Evolutionary conservation across 2,329 filamentous ascomycete species (phyloP).

Genomic region (Phialemoniopsis sp.): DNA sequence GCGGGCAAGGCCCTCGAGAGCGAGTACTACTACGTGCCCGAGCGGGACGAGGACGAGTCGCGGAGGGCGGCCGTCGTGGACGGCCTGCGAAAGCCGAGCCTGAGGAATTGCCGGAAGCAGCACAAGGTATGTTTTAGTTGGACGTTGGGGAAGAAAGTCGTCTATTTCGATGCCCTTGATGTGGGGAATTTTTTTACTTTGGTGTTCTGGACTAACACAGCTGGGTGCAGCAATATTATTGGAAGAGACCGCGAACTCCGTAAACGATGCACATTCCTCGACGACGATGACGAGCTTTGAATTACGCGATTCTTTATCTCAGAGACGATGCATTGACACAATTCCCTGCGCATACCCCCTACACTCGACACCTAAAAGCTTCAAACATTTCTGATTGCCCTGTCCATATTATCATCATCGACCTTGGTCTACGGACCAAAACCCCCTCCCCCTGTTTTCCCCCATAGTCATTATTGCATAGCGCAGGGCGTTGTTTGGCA

Average conservation of each 20-base stretch:
- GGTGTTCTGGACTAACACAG: slow-evolving; percentile 10
- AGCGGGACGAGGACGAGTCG: slow-evolving; percentile 75
- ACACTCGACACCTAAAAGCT: neutral
- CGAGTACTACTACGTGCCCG: slow-evolving; percentile 95
- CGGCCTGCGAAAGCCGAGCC: slow-evolving; percentile 80
- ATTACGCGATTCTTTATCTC: neutral
- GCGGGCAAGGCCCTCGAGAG: slow-evolving; percentile 90
- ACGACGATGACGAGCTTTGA: slow-evolving; percentile 1
- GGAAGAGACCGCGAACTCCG: slow-evolving; percentile 60
- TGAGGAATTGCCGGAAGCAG: slow-evolving; percentile 87
- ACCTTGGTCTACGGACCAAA: too few species aligned
- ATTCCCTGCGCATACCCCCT: neutral
- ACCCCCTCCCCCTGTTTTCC: neutral
- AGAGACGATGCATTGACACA: neutral
- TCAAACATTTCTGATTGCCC: neutral
- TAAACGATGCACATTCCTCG: slow-evolving; percentile 18
- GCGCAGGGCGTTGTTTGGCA: slow-evolving; percentile 15
- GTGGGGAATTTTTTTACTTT: slow-evolving; percentile 4
- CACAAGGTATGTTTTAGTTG: slow-evolving; percentile 73
- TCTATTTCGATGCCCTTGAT: neutral
- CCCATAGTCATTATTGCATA: slow-evolving; percentile 15
- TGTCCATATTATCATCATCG: slow-evolving; percentile 1
- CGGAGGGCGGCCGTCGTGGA: slow-evolving; percentile 80
- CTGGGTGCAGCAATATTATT: slow-evolving; percentile 59
- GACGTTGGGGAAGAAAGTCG: neutral